Conservation (phyloP, 768 basidiomycete genomes). For the Thelephora ganbajun region DNA sequence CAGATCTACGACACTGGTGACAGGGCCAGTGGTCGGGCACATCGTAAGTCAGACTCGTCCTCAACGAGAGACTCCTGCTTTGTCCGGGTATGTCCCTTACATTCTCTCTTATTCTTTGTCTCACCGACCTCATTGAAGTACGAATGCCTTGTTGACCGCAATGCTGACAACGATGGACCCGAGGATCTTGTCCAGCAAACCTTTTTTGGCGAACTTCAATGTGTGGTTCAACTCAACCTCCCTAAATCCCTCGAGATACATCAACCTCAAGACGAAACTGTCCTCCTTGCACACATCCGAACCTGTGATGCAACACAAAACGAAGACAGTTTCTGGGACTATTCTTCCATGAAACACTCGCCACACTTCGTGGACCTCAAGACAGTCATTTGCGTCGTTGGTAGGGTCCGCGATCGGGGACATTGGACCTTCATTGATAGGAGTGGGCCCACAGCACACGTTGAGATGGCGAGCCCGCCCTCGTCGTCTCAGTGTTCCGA, state of each 20-base stretch:
- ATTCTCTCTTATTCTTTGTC: neutral
- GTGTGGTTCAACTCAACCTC: conserved; percentile 16
- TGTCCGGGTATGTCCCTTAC: conserved; percentile 16
- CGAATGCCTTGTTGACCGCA: conserved; percentile 17
- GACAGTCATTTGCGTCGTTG: conserved; percentile 14
- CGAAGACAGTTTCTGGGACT: conserved; percentile 9
- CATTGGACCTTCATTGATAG: conserved; percentile 15
- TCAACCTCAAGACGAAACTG: conserved; percentile 7
- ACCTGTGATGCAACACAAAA: neutral
- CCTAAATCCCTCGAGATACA: conserved; percentile 1
- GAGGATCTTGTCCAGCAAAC: conserved; percentile 2
- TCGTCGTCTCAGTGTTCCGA: conserved; percentile 30
- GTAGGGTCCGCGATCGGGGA: conserved; percentile 9
- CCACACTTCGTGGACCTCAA: conserved; percentile 12
- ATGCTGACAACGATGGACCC: conserved; percentile 6
- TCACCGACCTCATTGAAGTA: conserved; percentile 13
- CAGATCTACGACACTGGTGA: conserved; percentile 16
- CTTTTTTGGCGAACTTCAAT: conserved; percentile 22
- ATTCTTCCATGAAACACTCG: conserved; percentile 4
- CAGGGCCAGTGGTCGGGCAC: conserved; percentile 11
- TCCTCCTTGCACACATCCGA: neutral
- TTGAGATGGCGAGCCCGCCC: conserved; percentile 4
- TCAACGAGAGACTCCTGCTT: conserved; percentile 19
- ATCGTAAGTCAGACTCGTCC: conserved; percentile 8
- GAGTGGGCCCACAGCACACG: conserved; percentile 10